Percentiles rank a stretch among this genome's conserved stretches.
Conservation (phyloP, 257 asterid genomes). For the Scutellaria barbata region DNA sequence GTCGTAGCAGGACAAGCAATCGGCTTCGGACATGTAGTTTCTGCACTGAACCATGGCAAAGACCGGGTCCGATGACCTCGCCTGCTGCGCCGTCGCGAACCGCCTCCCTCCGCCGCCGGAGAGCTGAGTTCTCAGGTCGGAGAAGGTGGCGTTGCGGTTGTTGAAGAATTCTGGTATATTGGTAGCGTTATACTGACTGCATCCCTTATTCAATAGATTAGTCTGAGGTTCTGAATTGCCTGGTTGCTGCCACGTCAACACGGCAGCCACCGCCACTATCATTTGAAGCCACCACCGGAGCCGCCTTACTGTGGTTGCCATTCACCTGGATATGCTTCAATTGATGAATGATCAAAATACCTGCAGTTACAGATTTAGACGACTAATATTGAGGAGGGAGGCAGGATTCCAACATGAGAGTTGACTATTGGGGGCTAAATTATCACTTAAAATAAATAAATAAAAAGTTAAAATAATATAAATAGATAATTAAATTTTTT, state of each 20-base stretch:
- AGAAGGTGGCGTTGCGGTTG: constrained; percentile 67
- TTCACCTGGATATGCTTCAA: neutral
- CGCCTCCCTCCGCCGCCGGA: constrained; percentile 38
- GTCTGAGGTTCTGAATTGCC: constrained; percentile 60
- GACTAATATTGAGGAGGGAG: no score
- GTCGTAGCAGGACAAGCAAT: constrained; percentile 78
- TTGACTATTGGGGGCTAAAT: no score
- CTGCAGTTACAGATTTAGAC: no score
- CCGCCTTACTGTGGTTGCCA: constrained; percentile 4
- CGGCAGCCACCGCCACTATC: constrained; percentile 30
- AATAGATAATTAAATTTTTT: no score
- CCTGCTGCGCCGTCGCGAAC: constrained; percentile 76
- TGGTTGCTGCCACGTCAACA: constrained; percentile 15
- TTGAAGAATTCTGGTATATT: constrained; percentile 47
- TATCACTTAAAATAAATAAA: no score
- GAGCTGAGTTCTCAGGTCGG: constrained; percentile 58
- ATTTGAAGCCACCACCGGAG: constrained; percentile 32
- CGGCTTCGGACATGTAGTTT: constrained; percentile 56
- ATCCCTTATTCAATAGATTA: constrained; percentile 59
- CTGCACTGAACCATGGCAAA: constrained; percentile 84
- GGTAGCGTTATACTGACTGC: constrained; percentile 75
- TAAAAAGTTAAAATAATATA: no score
- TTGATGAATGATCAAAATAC: neutral
- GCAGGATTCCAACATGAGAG: no score
- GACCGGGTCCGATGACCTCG: constrained; percentile 64